A percentile compares a stretch with the other conserved stretches of the same genome.
Conservation (phyloP, 2,329 filamentous ascomycete genomes). For the Cercospora zeina region DNA sequence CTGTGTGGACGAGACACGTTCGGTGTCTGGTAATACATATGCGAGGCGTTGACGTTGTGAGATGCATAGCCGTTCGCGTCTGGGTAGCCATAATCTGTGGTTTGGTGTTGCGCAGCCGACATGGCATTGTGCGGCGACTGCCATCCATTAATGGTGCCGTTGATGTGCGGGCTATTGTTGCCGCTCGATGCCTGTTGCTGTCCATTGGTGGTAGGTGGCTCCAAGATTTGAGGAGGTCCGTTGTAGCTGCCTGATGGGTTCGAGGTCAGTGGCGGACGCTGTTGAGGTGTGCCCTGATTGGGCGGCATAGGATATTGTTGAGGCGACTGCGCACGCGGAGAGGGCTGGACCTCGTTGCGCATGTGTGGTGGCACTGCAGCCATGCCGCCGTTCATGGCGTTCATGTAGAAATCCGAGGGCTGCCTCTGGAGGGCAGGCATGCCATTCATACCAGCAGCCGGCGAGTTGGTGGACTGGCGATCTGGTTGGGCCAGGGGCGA, state of each 20-base stretch:
- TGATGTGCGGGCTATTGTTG: slow-evolving; percentile 84
- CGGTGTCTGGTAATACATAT: slow-evolving; percentile 70
- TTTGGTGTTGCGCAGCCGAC: slow-evolving; percentile 61
- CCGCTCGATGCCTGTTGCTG: slow-evolving; percentile 72
- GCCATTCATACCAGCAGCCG: slow-evolving; percentile 70
- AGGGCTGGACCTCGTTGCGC: slow-evolving; percentile 70
- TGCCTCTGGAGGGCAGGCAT: slow-evolving; percentile 66
- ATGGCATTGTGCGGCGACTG: slow-evolving; percentile 77
- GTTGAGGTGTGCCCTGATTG: slow-evolving; percentile 52
- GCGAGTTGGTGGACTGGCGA: slow-evolving; percentile 75
- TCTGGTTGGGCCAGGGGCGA: slow-evolving; percentile 80
- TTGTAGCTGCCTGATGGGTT: slow-evolving; percentile 73
- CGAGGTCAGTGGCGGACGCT: slow-evolving; percentile 69
- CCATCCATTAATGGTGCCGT: slow-evolving; percentile 68
- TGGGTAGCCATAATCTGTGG: slow-evolving; percentile 79
- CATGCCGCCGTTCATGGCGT: slow-evolving; percentile 61
- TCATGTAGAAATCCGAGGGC: slow-evolving; percentile 73
- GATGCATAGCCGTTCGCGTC: slow-evolving; percentile 44
- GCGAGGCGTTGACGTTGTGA: slow-evolving; percentile 61
- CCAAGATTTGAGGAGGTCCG: slow-evolving; percentile 73
- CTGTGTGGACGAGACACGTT: slow-evolving; percentile 70
- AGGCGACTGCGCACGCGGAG: slow-evolving; percentile 64
- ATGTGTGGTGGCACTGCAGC: slow-evolving; percentile 72
- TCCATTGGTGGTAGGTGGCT: slow-evolving; percentile 76
- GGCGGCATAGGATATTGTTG: slow-evolving; percentile 58